These are phyloP conservation scores for Plantago elongata DNA, from an alignment of 257 asterid genomes.

Conservation along the genomic window DNA sequence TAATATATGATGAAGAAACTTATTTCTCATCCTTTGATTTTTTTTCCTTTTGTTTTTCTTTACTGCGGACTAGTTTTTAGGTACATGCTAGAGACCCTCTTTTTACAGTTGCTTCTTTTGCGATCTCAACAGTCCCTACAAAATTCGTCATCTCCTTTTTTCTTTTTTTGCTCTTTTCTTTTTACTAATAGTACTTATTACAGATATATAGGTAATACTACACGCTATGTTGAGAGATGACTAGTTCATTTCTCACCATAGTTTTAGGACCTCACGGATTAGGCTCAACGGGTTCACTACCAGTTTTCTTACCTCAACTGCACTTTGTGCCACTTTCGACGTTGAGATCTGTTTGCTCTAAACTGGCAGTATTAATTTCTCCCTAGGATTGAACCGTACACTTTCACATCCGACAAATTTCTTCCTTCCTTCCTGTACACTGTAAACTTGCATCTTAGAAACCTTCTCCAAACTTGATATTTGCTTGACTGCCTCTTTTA, in stretches of 20 bases:
- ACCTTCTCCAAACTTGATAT: conserved; percentile 11
- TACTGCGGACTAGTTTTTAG: background rate
- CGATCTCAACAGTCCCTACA: conserved; percentile 25
- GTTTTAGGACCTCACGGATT: conserved; percentile 29
- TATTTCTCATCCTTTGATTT: background rate
- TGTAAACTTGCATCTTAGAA: background rate
- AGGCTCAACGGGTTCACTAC: conserved; percentile 15
- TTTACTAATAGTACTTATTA: conserved; percentile 26
- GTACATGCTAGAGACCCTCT: conserved; percentile 17
- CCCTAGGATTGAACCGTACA: conserved; percentile 87
- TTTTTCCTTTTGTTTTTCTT: background rate
- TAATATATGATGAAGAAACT: background rate
- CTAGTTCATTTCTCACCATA: conserved; percentile 18
- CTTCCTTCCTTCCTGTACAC: conserved; percentile 14
- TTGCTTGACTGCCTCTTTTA: conserved; percentile 31
- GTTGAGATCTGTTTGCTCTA: conserved; percentile 25
- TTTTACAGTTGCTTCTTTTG: conserved; percentile 17
- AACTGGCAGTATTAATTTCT: conserved; percentile 57
- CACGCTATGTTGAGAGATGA: conserved; percentile 27
- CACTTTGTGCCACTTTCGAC: conserved; percentile 44
- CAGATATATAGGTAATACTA: conserved; percentile 25
- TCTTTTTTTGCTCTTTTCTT: conserved; percentile 1
- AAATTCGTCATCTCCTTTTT: conserved; percentile 1
- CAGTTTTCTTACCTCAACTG: conserved; percentile 32
- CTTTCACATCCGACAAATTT: conserved; percentile 41